Conservation (phyloP, 2,329 filamentous ascomycete species). For the Beauveria scarabaeidicola region DNA sequence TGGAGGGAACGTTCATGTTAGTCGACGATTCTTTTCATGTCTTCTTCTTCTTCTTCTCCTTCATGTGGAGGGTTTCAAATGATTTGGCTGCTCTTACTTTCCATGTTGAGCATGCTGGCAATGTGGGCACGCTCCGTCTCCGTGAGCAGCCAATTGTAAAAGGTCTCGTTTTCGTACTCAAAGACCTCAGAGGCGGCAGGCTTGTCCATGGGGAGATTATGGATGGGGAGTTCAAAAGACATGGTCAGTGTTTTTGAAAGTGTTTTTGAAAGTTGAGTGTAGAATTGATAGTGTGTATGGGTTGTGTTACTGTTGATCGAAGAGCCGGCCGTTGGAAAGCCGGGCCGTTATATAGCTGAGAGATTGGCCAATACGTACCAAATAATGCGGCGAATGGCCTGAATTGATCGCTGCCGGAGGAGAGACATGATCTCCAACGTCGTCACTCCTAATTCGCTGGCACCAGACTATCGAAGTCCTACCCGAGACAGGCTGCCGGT, state of each 20-base stretch:
- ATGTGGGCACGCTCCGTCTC: constrained; percentile 7
- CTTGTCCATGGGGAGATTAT: not conserved
- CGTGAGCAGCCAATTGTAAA: constrained; percentile 1
- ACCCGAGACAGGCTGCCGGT: not conserved
- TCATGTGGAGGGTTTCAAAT: not conserved
- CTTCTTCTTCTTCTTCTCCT: not conserved
- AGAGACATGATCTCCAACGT: not conserved
- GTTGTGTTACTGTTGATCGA: not conserved
- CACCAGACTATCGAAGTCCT: not conserved
- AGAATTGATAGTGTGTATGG: not conserved
- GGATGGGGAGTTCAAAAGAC: not conserved
- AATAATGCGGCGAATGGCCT: not conserved
- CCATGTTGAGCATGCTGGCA: constrained; percentile 6
- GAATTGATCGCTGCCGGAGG: not conserved
- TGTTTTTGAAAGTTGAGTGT: not conserved
- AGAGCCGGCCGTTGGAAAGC: too few relatives aligned
- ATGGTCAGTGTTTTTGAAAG: not conserved
- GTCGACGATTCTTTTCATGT: not conserved
- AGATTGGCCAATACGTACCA: not conserved
- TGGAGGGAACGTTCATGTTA: not conserved
- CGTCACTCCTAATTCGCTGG: not conserved
- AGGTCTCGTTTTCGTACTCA: not conserved
- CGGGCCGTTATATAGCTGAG: not conserved
- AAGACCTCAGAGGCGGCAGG: not conserved
- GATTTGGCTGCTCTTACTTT: not conserved